Evolutionary conservation across 495 filamentous ascomycete species (phyloP), one percentile per base, ranked within the genome.

Genomic region (Schizothecium vesticola): DNA sequence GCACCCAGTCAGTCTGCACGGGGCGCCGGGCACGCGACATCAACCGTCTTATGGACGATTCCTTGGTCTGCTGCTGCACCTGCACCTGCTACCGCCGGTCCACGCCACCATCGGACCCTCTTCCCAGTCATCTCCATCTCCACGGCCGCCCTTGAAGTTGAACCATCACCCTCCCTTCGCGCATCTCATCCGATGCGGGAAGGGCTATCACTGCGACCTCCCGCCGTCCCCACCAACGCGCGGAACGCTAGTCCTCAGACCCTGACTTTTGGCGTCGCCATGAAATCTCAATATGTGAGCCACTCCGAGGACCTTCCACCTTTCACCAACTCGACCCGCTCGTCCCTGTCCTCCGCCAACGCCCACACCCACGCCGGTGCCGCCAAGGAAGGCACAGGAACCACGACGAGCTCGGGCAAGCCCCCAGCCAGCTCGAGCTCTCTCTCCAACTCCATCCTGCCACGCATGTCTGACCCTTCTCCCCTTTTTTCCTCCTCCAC

Each of bases 271-370:
- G 61, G 64, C 72, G 73, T 77, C 75, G 72, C 76, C 56, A 75
- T 77, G 68, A 78, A 78, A 74, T 64, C 67, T 43, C 73, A 77
- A 69, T 65, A 75, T 64, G 71, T 69, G 70, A 75, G 60, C 63
- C 69, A 70, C 56, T 58, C 74, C 31, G 76, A 77, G 66, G 75
- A 71, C 65, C 75, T 70, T 58, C 65, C 73, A 67, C 43, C 63
- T 56, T 65, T 58, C 24, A 22, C 63, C 43, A 73, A 69, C 67
- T 69, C 70, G 59, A 64, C 64, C 67, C 69, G 61, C 65, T 69
- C 69, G 66, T 71, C 75, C 56, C 19, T 51, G 43, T 51, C 43
- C 26, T 3, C 26, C 19, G 43, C 43, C 43, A 51, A 51, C 43
- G 43, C 43, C 43, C 6, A 8, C 43, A 8, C 43, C 43, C 31